phyloP scores from a whole-genome alignment of 352 stramenopile species.

The Phytophthora palmivora region DNA sequence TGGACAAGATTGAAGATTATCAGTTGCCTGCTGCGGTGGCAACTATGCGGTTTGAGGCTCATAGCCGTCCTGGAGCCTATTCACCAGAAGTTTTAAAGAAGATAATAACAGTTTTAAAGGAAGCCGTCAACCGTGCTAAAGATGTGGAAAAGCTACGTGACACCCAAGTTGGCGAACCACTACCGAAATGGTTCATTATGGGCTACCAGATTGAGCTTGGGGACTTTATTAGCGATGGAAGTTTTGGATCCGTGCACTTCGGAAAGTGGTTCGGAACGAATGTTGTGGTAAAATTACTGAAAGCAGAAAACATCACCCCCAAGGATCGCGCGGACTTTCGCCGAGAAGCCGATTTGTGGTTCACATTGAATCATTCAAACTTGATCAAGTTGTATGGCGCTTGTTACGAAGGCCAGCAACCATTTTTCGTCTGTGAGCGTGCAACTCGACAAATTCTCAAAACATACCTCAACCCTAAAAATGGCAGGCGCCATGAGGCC shows the following conservation, averaged over 20 bases:
- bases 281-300: slow-evolving; percentile 37
- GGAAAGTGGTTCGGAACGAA: slow-evolving; percentile 39
- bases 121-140: too few species aligned
- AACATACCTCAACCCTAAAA: slow-evolving; percentile 27
- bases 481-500: slow-evolving; percentile 22
- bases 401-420: slow-evolving; percentile 28
- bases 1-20: too few species aligned
- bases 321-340: slow-evolving; percentile 28
- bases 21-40: too few species aligned
- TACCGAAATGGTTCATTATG: slow-evolving; percentile 39
- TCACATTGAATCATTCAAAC: slow-evolving; percentile 44
- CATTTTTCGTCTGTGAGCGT: slow-evolving; percentile 42
- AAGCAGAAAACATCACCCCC: slow-evolving; percentile 5
- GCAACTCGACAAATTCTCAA: slow-evolving; percentile 27
- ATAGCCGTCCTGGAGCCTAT: too few species aligned
- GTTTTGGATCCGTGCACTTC: slow-evolving; percentile 28
- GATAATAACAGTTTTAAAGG: too few species aligned
- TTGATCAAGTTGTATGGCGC: slow-evolving; percentile 42
- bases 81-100: too few species aligned
- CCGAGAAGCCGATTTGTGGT: slow-evolving; percentile 35
- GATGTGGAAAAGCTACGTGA: too few species aligned
- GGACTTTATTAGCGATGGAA: slow-evolving; percentile 15
- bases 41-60: too few species aligned
- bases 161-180: too few species aligned
- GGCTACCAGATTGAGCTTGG: slow-evolving; percentile 30